phyloP scores from a whole-genome alignment of 768 basidiomycete species.

The Kwoniella dejecticola region DNA sequence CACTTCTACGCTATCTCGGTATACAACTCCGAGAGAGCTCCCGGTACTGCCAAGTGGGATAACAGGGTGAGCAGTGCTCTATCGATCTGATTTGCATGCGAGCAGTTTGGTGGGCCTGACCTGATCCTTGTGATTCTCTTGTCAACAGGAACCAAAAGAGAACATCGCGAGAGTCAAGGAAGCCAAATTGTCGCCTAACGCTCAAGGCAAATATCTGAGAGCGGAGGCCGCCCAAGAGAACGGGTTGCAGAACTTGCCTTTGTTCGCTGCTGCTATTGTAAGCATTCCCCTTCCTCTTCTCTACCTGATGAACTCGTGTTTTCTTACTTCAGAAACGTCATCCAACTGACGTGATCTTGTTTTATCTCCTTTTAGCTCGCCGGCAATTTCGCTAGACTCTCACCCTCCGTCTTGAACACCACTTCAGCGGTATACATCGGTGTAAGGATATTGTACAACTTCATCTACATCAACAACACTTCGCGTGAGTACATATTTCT shows the following conservation, averaged over 20 bases:
- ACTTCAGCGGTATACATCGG: constrained; percentile 36
- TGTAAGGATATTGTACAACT: constrained; percentile 32
- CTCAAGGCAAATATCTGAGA: constrained; percentile 25
- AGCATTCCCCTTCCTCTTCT: constrained; percentile 2
- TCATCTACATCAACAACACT: constrained; percentile 46
- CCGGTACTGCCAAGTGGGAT: constrained; percentile 35
- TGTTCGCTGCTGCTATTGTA: constrained; percentile 42
- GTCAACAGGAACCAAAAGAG: constrained; percentile 14
- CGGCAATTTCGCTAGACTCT: constrained; percentile 40
- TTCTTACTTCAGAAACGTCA: neutral
- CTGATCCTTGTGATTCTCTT: neutral
- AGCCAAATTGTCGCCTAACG: constrained; percentile 33
- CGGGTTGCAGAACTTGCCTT: constrained; percentile 35
- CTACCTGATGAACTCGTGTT: neutral
- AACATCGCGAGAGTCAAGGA: constrained; percentile 28
- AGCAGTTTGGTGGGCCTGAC: neutral
- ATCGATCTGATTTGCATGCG: neutral
- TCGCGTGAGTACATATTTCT: constrained; percentile 38
- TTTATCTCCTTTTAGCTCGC: constrained; percentile 26
- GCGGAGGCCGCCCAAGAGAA: constrained; percentile 48
- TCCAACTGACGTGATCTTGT: neutral
- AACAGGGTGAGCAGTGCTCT: constrained; percentile 22
- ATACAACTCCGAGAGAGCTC: constrained; percentile 34
- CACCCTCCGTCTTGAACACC: constrained; percentile 37
- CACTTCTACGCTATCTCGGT: constrained; percentile 44